A percentile compares a stretch with the other conserved stretches of the same genome.
phyloP scores from a whole-genome alignment of 1,284 basidiomycete genomes.

The Chalciporus sp. region DNA sequence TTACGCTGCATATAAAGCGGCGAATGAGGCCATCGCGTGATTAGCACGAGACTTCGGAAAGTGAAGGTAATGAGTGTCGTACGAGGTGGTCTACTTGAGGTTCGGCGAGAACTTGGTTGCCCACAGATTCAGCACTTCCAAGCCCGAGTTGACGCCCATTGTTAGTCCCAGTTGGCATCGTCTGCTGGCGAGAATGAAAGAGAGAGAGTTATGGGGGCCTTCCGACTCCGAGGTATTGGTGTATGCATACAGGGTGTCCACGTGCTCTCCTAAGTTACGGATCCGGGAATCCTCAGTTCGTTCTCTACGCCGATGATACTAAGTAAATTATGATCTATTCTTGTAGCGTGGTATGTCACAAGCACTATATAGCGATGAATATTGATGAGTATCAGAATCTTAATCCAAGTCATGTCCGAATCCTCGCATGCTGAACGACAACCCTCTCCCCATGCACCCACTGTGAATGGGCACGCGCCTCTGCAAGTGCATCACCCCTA shows the following conservation, averaged over 20 bases:
- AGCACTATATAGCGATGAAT: background rate
- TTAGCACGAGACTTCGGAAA: background rate
- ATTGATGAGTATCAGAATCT: no score
- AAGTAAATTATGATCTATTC: background rate
- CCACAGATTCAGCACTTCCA: conserved; percentile 3
- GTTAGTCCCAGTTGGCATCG: conserved; percentile 22
- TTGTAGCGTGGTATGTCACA: conserved; percentile 1
- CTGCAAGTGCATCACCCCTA: conserved; percentile 38
- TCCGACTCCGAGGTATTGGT: background rate
- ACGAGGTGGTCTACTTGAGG: conserved; percentile 32
- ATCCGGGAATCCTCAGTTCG: no score
- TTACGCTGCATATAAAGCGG: conserved; percentile 47
- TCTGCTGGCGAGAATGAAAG: conserved; percentile 7
- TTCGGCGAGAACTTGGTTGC: conserved; percentile 27
- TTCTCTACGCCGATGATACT: background rate
- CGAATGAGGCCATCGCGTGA: conserved; percentile 1
- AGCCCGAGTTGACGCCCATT: conserved; percentile 22
- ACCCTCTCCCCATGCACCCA: conserved; percentile 13
- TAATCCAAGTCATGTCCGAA: conserved; percentile 23
- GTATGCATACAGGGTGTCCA: background rate
- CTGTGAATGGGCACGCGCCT: conserved; percentile 24
- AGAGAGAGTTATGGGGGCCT: background rate
- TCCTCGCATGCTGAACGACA: conserved; percentile 21
- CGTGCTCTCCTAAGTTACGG: conserved; percentile 14
- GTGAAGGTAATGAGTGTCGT: conserved; percentile 1